phyloP scores from a whole-genome alignment of 805 yeast genomes.

The Hagleromyces aurorensis region DNA sequence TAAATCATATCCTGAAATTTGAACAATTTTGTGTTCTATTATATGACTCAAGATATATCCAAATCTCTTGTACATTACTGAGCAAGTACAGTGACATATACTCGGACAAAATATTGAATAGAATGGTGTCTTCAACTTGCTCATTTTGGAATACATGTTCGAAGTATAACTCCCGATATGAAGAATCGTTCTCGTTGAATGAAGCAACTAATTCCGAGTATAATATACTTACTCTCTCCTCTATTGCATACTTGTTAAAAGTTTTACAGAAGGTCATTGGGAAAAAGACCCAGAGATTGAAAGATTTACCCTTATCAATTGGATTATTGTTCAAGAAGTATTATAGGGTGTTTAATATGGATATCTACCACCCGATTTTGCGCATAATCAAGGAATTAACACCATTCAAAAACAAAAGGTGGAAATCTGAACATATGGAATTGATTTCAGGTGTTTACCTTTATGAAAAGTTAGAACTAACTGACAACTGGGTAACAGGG shows the following conservation, averaged over 20 bases:
- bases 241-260: constrained; percentile 33
- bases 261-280: constrained; percentile 51
- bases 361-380: constrained; percentile 60
- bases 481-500: constrained; percentile 86
- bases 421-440: constrained; percentile 93
- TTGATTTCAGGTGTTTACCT: constrained; percentile 79
- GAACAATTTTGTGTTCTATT: constrained; percentile 66
- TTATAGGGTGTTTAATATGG: constrained; percentile 50
- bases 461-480: constrained; percentile 59
- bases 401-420: constrained; percentile 87
- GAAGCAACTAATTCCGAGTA: constrained; percentile 1
- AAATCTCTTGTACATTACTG: constrained; percentile 20
- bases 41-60: constrained; percentile 60
- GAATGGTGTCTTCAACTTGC: constrained; percentile 12
- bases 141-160: constrained; percentile 28
- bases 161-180: constrained; percentile 9
- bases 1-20: constrained; percentile 68
- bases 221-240: constrained; percentile 11
- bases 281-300: constrained; percentile 60
- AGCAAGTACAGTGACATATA: constrained; percentile 24
- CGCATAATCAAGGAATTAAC: constrained; percentile 69
- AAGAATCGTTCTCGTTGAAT: constrained; percentile 1
- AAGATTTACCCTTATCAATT: constrained; percentile 28
- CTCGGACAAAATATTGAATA: constrained; percentile 27
- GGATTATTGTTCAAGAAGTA: constrained; percentile 32